These are phyloP conservation scores for Suhomyces bribrorum DNA, from an alignment of 1,139 yeast species.

Conservation along the genomic window DNA sequence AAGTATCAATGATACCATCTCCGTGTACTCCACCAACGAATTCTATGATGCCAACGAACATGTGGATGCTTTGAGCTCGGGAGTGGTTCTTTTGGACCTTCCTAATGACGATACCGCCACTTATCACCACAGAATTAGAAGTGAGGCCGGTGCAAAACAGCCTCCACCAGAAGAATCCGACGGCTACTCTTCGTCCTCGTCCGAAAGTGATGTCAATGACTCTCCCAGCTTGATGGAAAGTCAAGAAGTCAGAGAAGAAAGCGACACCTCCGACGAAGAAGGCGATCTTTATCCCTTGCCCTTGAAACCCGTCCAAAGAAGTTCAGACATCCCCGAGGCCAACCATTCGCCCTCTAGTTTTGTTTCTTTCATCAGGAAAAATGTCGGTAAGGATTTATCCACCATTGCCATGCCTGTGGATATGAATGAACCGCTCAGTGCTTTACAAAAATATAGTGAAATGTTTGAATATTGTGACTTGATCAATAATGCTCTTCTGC, in stretches of 20 bases:
- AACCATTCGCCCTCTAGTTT: conserved; percentile 78
- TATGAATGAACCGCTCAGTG: conserved; percentile 85
- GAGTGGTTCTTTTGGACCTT: conserved; percentile 37
- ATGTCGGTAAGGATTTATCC: conserved; percentile 87
- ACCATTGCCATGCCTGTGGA: conserved; percentile 93
- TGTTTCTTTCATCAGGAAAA: conserved; percentile 76
- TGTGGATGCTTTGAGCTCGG: conserved; percentile 38
- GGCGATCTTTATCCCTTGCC: conserved; percentile 67
- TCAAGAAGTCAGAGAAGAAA: conserved; percentile 1
- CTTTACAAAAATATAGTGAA: conserved; percentile 79
- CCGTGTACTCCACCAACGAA: conserved; percentile 40
- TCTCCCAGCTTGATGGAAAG: conserved; percentile 1
- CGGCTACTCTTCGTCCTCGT: conserved; percentile 17
- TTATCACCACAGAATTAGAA: conserved; percentile 13
- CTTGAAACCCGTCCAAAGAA: conserved; percentile 48
- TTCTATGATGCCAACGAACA: conserved; percentile 71
- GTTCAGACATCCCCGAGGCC: conserved; percentile 61
- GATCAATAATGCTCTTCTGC: conserved; percentile 59
- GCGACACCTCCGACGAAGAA: conserved; percentile 19
- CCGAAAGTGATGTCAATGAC: conserved; percentile 8
- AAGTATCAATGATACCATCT: conserved; percentile 25
- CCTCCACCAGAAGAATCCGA: conserved; percentile 4
- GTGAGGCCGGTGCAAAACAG: background rate
- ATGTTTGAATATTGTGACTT: conserved; percentile 72
- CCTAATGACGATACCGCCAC: conserved; percentile 17